Percentiles rank a stretch among this genome's conserved stretches.
Conservation (phyloP, 2,329 filamentous ascomycete species). For the Penicillium aurantiogriseum region DNA sequence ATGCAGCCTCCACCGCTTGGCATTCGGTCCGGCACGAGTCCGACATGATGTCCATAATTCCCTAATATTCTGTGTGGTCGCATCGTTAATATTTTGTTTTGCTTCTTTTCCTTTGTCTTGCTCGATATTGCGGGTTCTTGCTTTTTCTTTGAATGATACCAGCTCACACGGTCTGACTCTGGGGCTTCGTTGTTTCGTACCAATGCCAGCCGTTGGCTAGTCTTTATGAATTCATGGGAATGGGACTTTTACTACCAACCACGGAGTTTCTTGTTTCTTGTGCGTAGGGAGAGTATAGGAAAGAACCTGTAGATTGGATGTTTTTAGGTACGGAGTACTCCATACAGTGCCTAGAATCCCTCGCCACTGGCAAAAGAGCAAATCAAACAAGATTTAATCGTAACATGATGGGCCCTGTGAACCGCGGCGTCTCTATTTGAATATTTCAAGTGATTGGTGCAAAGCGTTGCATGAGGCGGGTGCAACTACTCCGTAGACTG, state of each 20-base stretch:
- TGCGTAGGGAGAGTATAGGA: neutral
- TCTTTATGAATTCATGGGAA: conserved; percentile 33
- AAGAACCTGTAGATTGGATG: neutral
- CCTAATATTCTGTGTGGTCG: conserved; percentile 22
- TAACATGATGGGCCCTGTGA: neutral
- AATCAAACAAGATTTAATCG: neutral
- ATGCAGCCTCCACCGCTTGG: conserved; percentile 28
- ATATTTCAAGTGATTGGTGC: neutral
- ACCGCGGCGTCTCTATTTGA: neutral
- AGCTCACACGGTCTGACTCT: conserved; percentile 35
- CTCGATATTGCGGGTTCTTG: conserved; percentile 21
- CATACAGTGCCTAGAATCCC: neutral
- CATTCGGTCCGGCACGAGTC: conserved; percentile 16
- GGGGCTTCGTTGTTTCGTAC: conserved; percentile 28
- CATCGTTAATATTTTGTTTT: conserved; percentile 14
- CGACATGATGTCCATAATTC: conserved; percentile 21
- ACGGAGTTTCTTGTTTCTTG: neutral
- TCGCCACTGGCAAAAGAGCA: neutral
- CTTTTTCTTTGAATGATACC: conserved; percentile 38
- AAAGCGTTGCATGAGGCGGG: neutral
- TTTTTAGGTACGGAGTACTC: neutral
- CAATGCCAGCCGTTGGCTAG: conserved; percentile 25
- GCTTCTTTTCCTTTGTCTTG: conserved; percentile 16
- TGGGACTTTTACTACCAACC: conserved; percentile 22
- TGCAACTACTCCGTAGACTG: neutral